Evolutionary conservation across 768 basidiomycete genomes (phyloP).

Genomic region (Termitomyces sp.): DNA sequence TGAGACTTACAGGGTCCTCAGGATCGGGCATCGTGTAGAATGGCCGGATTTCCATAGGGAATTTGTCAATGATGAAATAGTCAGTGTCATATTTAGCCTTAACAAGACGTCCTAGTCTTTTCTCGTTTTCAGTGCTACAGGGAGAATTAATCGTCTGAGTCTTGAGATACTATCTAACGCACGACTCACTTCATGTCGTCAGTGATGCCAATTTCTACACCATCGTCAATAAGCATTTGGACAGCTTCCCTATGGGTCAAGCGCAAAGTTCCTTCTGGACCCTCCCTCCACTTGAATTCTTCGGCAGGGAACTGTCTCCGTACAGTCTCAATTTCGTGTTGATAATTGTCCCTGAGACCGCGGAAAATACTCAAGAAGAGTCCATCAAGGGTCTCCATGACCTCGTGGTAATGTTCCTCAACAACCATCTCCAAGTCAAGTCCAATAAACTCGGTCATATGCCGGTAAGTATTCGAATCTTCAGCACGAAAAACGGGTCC

Average conservation of each 20-base stretch:
- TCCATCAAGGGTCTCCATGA: conserved; percentile 86
- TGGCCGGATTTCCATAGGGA: conserved; percentile 91
- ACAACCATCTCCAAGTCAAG: conserved; percentile 99
- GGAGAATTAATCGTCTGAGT: conserved; percentile 13
- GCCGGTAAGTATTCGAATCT: conserved; percentile 94
- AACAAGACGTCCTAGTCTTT: conserved; percentile 84
- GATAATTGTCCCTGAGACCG: conserved; percentile 72
- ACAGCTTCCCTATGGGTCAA: conserved; percentile 87
- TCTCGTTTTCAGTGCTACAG: conserved; percentile 90
- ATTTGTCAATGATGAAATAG: conserved; percentile 99
- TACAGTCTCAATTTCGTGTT: conserved; percentile 79
- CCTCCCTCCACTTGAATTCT: conserved; percentile 92
- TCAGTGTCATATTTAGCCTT: conserved; percentile 95
- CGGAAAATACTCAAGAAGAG: conserved; percentile 87
- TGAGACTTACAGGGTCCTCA: conserved; percentile 66
- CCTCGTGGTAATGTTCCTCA: conserved; percentile 98
- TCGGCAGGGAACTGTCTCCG: conserved; percentile 91
- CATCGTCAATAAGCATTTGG: conserved; percentile 82
- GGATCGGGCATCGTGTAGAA: conserved; percentile 99
- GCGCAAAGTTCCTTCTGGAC: conserved; percentile 83
- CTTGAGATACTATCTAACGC: neutral
- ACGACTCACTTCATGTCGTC: conserved; percentile 84
- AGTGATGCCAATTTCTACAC: conserved; percentile 69
- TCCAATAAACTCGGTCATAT: conserved; percentile 97
- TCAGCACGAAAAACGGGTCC: conserved; percentile 97